Evolutionary conservation across 352 stramenopile genomes (phyloP).

Genomic region (Albugo laibachii): DNA sequence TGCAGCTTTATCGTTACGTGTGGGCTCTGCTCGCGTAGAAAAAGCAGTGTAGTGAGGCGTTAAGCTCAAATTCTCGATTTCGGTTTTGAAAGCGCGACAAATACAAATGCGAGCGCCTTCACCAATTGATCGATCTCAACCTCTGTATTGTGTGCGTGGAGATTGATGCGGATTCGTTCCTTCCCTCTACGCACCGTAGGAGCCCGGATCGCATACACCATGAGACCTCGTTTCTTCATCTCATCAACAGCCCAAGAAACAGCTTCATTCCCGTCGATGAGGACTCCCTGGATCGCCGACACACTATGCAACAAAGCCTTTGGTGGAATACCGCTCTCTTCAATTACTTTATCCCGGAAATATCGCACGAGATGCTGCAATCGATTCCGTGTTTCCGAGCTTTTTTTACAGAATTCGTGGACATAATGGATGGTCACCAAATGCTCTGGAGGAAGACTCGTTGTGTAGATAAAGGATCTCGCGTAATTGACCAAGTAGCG

Average conservation of each 20-base stretch:
- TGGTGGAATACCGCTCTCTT: constrained; percentile 16
- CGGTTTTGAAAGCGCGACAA: constrained; percentile 5
- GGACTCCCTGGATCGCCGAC: constrained; percentile 88
- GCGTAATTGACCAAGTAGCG: constrained; percentile 95
- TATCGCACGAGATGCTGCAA: constrained; percentile 38
- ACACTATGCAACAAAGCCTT: constrained; percentile 35
- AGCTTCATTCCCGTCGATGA: constrained; percentile 81
- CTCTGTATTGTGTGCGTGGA: constrained; percentile 88
- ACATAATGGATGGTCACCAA: constrained; percentile 77
- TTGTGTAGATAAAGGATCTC: constrained; percentile 95
- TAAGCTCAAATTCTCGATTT: too few species aligned
- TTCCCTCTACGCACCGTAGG: constrained; percentile 87
- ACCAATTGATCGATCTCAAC: constrained; percentile 68
- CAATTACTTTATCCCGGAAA: constrained; percentile 48
- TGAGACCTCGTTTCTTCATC: constrained; percentile 53
- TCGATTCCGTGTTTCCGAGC: constrained; percentile 17
- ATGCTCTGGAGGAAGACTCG: constrained; percentile 82
- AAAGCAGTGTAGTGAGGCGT: constrained; percentile 32
- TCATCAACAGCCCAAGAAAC: constrained; percentile 61
- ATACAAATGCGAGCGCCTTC: constrained; percentile 22
- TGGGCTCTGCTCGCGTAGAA: constrained; percentile 30
- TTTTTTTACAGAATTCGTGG: constrained; percentile 70
- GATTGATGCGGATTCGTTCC: constrained; percentile 90
- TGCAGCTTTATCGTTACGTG: constrained; percentile 36
- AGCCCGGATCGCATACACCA: constrained; percentile 88